A percentile compares a stretch with the other conserved stretches of the same genome.
These are phyloP conservation scores for Solidago caesia DNA, from an alignment of 129 eudicot genomes.

Conservation along the genomic window DNA sequence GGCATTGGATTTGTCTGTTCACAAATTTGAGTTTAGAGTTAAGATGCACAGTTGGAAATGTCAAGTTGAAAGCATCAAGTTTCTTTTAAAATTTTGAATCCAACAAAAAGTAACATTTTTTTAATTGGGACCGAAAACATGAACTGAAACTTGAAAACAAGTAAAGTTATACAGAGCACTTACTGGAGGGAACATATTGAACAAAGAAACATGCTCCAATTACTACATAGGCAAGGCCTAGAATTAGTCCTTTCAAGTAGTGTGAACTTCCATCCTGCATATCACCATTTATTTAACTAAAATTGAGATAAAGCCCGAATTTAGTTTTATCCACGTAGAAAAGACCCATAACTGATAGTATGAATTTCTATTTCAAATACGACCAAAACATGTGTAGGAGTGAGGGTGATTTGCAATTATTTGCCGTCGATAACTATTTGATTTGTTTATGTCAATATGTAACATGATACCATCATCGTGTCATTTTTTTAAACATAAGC, in stretches of 20 bases:
- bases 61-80: neutral
- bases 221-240: conserved; percentile 44
- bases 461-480: no score
- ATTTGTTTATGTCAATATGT: no score
- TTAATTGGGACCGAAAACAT: neutral
- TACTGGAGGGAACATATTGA: conserved; percentile 35
- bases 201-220: conserved; percentile 56
- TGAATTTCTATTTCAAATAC: neutral
- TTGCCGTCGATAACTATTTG: no score
- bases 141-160: neutral
- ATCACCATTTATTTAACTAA: neutral
- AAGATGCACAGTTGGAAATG: neutral
- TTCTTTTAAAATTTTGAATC: neutral
- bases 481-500: no score
- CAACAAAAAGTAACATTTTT: neutral
- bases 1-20: conserved; percentile 21
- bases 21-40: conserved; percentile 4
- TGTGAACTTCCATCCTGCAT: conserved; percentile 70
- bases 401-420: no score
- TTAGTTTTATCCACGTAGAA: no score
- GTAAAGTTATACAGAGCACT: neutral
- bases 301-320: no score
- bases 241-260: conserved; percentile 64
- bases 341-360: no score
- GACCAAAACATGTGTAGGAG: no score